phyloP scores from a whole-genome alignment of 2,329 filamentous ascomycete species.

The Monosporascus sp. region DNA sequence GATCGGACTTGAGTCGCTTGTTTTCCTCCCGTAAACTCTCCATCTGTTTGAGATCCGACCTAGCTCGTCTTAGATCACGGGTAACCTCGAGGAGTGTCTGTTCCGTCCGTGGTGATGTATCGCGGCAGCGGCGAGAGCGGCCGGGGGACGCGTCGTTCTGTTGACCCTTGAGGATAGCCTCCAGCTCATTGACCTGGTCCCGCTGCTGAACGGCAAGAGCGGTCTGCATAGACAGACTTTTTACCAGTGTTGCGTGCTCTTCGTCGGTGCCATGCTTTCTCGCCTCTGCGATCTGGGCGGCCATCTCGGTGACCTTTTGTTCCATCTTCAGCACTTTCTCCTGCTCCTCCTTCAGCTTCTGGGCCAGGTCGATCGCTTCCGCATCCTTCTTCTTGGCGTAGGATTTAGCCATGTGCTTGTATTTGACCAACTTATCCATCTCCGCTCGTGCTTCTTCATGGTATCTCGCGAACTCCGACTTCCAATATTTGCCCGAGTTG shows the following conservation, averaged over 20 bases:
- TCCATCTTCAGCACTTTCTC: slow-evolving; percentile 61
- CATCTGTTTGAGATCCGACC: slow-evolving; percentile 48
- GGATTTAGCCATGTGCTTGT: slow-evolving; percentile 73
- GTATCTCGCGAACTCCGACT: slow-evolving; percentile 69
- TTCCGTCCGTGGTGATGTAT: slow-evolving; percentile 44
- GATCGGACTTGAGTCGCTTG: slow-evolving; percentile 43
- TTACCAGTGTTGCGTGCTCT: slow-evolving; percentile 42
- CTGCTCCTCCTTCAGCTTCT: slow-evolving; percentile 63
- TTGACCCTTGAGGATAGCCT: slow-evolving; percentile 40
- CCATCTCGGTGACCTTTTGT: slow-evolving; percentile 53
- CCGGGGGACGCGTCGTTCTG: slow-evolving; percentile 29
- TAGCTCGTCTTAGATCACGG: slow-evolving; percentile 48
- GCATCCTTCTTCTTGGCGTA: slow-evolving; percentile 74
- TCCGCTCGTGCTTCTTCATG: slow-evolving; percentile 66
- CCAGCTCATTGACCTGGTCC: slow-evolving; percentile 53
- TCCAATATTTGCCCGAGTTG: slow-evolving; percentile 74
- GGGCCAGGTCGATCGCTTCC: slow-evolving; percentile 60
- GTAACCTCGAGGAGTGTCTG: slow-evolving; percentile 47
- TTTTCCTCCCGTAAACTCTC: slow-evolving; percentile 47
- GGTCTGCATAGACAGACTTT: slow-evolving; percentile 53
- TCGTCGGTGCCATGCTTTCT: slow-evolving; percentile 33
- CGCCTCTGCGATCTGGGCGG: slow-evolving; percentile 45
- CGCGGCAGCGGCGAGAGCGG: slow-evolving; percentile 27
- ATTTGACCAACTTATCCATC: slow-evolving; percentile 71
- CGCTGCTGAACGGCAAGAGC: slow-evolving; percentile 53